phyloP scores from a whole-genome alignment of 305 asterid genomes.

The Caryopteris hybrid region DNA sequence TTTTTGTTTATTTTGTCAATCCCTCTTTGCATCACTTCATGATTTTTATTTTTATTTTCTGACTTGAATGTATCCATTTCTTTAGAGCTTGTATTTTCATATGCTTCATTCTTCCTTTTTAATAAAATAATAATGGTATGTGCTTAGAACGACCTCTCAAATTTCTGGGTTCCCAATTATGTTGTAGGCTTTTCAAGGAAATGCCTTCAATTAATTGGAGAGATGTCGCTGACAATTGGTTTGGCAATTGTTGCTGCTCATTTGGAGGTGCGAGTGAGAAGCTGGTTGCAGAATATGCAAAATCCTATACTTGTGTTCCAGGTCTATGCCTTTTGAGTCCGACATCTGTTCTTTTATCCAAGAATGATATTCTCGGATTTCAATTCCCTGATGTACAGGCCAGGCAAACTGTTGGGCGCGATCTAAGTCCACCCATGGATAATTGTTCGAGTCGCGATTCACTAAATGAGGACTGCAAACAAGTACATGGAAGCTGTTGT shows the following conservation, averaged over 20 bases:
- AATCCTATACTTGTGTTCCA: constrained; percentile 61
- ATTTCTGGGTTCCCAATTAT: neutral
- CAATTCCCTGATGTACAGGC: constrained; percentile 31
- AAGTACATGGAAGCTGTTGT: constrained; percentile 4
- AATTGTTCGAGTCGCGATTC: constrained; percentile 13
- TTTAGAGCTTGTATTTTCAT: neutral
- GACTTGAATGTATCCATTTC: neutral
- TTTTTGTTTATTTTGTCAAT: neutral
- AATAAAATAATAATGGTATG: neutral
- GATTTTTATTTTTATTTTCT: neutral
- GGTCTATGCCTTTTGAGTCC: constrained; percentile 69
- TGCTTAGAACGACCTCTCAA: neutral
- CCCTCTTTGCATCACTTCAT: neutral
- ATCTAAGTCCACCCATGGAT: constrained; percentile 18
- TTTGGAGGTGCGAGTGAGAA: constrained; percentile 86
- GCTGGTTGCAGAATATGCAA: constrained; percentile 62
- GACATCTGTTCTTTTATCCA: constrained; percentile 59
- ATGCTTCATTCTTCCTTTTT: neutral
- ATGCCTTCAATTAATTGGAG: constrained; percentile 94
- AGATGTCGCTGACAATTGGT: constrained; percentile 95
- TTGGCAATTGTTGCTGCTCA: constrained; percentile 94
- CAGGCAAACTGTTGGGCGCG: constrained; percentile 21
- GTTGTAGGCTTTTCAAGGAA: constrained; percentile 61
- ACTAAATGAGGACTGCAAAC: constrained; percentile 14
- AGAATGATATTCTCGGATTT: constrained; percentile 60